Evolutionary conservation across 1,284 basidiomycete species (phyloP).

Genomic region (Rhodotorula mucilaginosa): DNA sequence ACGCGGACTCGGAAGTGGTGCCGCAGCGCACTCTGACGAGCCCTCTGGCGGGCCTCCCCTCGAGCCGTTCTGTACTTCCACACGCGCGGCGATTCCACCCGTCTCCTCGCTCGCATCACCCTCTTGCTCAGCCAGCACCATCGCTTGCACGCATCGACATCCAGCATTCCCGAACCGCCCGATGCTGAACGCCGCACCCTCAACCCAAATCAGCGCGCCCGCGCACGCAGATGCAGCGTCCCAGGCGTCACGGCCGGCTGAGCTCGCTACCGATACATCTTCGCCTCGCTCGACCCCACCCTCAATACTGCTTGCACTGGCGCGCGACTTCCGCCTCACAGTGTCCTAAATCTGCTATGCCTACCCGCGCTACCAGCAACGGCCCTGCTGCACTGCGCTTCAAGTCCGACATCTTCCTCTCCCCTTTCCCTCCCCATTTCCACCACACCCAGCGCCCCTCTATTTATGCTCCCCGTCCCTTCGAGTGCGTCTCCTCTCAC

Average conservation of each 20-base stretch:
- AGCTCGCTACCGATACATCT: not conserved
- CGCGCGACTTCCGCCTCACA: too few relatives aligned
- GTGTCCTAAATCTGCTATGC: not conserved
- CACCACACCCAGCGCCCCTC: not conserved
- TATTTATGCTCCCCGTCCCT: conserved; percentile 13
- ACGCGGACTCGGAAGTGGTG: not conserved
- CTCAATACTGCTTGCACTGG: too few relatives aligned
- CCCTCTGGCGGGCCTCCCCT: not conserved
- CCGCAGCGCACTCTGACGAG: not conserved
- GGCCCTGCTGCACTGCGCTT: too few relatives aligned
- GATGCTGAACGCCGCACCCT: too few relatives aligned
- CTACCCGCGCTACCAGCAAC: not conserved
- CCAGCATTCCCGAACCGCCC: too few relatives aligned
- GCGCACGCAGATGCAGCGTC: too few relatives aligned
- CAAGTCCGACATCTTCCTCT: not conserved
- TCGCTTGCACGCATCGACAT: too few relatives aligned
- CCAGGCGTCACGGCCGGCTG: too few relatives aligned
- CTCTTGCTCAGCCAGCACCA: not conserved
- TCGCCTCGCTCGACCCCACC: not conserved
- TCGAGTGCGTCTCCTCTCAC: conserved; percentile 2
- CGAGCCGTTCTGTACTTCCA: not conserved
- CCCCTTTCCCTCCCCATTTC: not conserved
- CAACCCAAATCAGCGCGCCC: too few relatives aligned
- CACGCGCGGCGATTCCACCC: not conserved
- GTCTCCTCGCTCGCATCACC: not conserved